Evolutionary conservation across 768 basidiomycete species (phyloP), one percentile per base, ranked within the genome.

Genomic region (Boletus edulis): DNA sequence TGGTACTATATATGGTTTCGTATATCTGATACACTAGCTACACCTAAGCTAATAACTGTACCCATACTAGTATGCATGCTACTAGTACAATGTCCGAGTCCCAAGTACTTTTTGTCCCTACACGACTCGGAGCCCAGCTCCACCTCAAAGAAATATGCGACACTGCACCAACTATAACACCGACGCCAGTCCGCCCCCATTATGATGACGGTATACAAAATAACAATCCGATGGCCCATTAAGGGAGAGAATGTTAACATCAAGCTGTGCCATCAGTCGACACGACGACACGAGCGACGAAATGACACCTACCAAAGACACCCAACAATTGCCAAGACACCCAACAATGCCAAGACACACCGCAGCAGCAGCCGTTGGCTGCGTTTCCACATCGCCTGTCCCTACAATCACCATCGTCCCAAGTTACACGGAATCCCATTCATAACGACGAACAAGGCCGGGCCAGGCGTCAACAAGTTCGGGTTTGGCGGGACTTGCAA

Each of bases 381-480:
- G 95, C 2, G 70, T 71, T 46, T 84, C 91, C n/a, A 96, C 77
- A 51, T 82, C 68, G 1, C 95, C 94, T 52, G 76, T 85, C 5
- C 95, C 95, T 24, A 94, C 78, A 53, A 84, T 90, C 51, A 95
- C 79, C 69, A 80, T 81, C 12, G 83, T 81, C 3, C 88, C 94
- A 56, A n/a, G n/a, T 85, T 86, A 49, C 85, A 87, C 3, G 94
- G 95, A 13, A 97, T 82, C 39, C 92, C 94, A 58, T 87, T 78
- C 57, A 98, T 81, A 37, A 84, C 87, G 55, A 95, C 89, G 64
- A 84, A 97, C 56, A 95, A 56, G 1, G 82, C 89, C 9, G 95
- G 94, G 6, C 95, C 95, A 5, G 96, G 95, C 62, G 89, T 86
- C 76, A 97, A 81, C 63, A 98, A 62, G 67, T 91, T 88, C 11